A percentile compares a stretch with the other conserved stretches of the same genome.
phyloP scores from a whole-genome alignment of 169 alveolate genomes.

The Plasmodium relictum region DNA sequence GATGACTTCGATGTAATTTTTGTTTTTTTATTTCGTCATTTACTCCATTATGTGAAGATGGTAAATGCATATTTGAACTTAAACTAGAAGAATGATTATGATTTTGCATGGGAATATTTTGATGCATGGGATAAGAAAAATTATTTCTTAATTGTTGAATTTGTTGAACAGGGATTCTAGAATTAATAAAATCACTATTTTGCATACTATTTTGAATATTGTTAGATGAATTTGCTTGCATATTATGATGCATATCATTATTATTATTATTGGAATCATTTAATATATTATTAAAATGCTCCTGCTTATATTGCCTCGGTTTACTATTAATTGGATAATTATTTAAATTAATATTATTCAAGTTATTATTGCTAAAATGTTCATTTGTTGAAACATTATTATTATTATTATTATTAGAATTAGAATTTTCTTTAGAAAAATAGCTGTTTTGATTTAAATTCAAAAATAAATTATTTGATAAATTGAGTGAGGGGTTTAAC shows the following conservation, averaged over 20 bases:
- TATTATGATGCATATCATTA: constrained; percentile 17
- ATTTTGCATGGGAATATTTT: constrained; percentile 5
- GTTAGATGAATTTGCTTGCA: constrained; percentile 1
- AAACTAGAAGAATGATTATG: constrained; percentile 9
- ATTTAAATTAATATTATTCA: background rate
- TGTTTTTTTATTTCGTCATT: constrained; percentile 25
- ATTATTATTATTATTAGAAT: constrained; percentile 3
- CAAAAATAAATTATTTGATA: constrained; percentile 26
- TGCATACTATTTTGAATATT: constrained; percentile 11
- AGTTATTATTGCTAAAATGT: background rate
- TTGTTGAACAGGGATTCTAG: constrained; percentile 1
- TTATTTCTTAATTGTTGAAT: constrained; percentile 30
- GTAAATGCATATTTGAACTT: constrained; percentile 10
- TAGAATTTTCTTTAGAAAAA: constrained; percentile 18
- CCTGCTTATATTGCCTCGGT: background rate
- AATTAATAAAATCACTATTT: constrained; percentile 6
- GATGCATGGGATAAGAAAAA: background rate
- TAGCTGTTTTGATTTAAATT: constrained; percentile 9
- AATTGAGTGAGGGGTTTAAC: background rate
- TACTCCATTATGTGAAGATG: background rate
- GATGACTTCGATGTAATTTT: background rate
- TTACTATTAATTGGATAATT: background rate
- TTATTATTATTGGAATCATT: constrained; percentile 8
- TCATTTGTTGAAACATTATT: constrained; percentile 15
- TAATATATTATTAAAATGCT: background rate